Conservation (phyloP, 768 basidiomycete species). For the Mycena filopes region DNA sequence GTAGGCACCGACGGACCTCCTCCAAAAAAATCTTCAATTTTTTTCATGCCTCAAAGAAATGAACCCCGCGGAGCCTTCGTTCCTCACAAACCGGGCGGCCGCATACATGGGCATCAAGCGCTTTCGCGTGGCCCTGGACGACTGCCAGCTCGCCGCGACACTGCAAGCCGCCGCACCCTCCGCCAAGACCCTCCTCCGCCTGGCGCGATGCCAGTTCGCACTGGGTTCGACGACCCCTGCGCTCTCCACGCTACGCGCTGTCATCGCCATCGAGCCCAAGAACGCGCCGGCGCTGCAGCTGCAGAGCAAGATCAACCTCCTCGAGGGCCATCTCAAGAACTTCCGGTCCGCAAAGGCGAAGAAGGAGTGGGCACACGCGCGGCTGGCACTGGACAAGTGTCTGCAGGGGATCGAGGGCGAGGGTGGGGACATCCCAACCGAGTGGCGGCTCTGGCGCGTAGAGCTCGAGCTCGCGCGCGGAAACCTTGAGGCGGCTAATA, state of each 20-base stretch:
- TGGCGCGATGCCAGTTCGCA: slow-evolving; percentile 87
- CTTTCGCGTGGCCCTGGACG: slow-evolving; percentile 77
- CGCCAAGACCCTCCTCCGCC: slow-evolving; percentile 82
- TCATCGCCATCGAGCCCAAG: slow-evolving; percentile 68
- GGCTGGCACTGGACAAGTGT: slow-evolving; percentile 85
- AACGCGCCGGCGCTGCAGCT: slow-evolving; percentile 72
- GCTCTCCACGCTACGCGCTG: slow-evolving; percentile 70
- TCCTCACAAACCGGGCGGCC: slow-evolving; percentile 88
- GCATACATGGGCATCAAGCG: slow-evolving; percentile 85
- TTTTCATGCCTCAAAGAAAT: slow-evolving; percentile 52
- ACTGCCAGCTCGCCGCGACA: slow-evolving; percentile 79
- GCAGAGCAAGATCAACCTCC: slow-evolving; percentile 65
- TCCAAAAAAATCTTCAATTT: slow-evolving; percentile 17
- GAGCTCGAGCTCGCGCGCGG: slow-evolving; percentile 80
- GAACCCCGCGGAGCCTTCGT: slow-evolving; percentile 75
- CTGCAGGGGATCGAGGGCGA: slow-evolving; percentile 78
- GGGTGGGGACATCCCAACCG: slow-evolving; percentile 76
- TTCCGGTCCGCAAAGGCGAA: slow-evolving; percentile 64
- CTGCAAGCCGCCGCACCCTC: slow-evolving; percentile 72
- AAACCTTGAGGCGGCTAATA: slow-evolving; percentile 78
- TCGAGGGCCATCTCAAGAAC: slow-evolving; percentile 75
- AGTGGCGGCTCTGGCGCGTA: slow-evolving; percentile 85
- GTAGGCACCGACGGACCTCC: slow-evolving; percentile 44
- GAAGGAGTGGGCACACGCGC: slow-evolving; percentile 81
- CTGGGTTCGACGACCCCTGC: slow-evolving; percentile 77